Conservation (phyloP, 176 grass and related monocot genomes). For the Aegilops umbellulata region DNA sequence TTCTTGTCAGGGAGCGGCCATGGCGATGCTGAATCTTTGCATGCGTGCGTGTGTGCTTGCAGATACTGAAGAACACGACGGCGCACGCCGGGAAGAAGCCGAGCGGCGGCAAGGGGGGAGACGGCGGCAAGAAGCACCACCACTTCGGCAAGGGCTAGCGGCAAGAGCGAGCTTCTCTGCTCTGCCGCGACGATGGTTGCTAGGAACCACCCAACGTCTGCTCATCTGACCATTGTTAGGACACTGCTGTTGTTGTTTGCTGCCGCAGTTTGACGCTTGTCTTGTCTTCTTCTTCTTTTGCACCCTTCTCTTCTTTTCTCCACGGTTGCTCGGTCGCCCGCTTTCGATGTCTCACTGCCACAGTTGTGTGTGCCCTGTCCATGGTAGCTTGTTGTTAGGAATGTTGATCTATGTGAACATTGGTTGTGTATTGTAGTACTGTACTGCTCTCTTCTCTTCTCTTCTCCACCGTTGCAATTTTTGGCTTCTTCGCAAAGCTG, state of each 20-base stretch:
- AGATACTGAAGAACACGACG: slow-evolving; percentile 94
- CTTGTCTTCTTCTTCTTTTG: not conserved
- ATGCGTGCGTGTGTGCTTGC: not conserved
- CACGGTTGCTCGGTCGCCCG: not conserved
- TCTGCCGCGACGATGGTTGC: not conserved
- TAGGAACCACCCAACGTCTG: slow-evolving; percentile 13
- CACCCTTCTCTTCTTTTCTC: not conserved
- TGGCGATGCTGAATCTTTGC: not conserved
- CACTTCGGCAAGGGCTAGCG: slow-evolving; percentile 46
- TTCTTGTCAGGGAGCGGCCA: not conserved
- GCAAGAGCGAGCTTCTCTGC: not conserved
- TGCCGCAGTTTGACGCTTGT: slow-evolving; percentile 29
- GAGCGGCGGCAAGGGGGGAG: slow-evolving; percentile 32
- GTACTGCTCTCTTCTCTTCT: not conserved
- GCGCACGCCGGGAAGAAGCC: slow-evolving; percentile 53
- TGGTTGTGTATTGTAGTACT: slow-evolving; percentile 13
- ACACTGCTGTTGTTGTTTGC: slow-evolving; percentile 11
- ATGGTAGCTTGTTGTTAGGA: slow-evolving; percentile 5
- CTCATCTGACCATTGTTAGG: slow-evolving; percentile 48
- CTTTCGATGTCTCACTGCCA: not conserved
- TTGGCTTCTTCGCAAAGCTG: not conserved
- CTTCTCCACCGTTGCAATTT: too few relatives aligned
- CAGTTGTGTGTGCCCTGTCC: not conserved
- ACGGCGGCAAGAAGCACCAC: slow-evolving; percentile 58
- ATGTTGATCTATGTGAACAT: slow-evolving; percentile 14